phyloP scores from a whole-genome alignment of 2,329 filamentous ascomycete genomes.

The Alternaria infectoria region DNA sequence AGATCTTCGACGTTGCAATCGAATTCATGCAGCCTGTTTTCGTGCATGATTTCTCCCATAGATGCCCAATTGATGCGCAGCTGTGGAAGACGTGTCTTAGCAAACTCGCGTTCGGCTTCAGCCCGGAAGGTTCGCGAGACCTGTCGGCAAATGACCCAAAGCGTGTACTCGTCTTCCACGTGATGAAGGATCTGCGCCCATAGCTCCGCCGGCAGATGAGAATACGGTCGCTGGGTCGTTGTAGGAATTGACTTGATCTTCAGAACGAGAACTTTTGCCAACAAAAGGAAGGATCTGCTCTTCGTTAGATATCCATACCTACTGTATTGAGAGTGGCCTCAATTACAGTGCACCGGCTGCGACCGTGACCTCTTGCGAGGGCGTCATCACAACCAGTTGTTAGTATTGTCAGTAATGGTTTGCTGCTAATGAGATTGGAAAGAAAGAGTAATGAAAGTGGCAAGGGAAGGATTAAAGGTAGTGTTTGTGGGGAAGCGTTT shows the following conservation, averaged over 20 bases:
- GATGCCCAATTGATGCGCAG: background rate
- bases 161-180: constrained; percentile 6
- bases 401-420: background rate
- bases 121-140: background rate
- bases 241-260: background rate
- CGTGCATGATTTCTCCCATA: background rate
- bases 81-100: background rate
- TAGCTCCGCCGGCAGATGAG: constrained; percentile 2
- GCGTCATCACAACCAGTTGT: background rate
- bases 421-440: background rate
- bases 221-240: background rate
- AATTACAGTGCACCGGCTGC: background rate
- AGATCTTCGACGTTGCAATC: background rate
- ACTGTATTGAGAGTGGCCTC: background rate
- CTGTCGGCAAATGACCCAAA: constrained; percentile 10
- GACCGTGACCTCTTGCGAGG: background rate
- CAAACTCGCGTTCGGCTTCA: constrained; percentile 6
- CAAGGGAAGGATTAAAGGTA: background rate
- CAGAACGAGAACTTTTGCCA: background rate
- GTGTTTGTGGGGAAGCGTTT: background rate
- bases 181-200: constrained; percentile 1
- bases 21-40: background rate
- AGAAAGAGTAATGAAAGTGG: background rate
- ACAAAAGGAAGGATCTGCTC: background rate
- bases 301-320: background rate